These are phyloP conservation scores for Naematelia aurantialba DNA, from an alignment of 768 basidiomycete species.

Conservation along the genomic window DNA sequence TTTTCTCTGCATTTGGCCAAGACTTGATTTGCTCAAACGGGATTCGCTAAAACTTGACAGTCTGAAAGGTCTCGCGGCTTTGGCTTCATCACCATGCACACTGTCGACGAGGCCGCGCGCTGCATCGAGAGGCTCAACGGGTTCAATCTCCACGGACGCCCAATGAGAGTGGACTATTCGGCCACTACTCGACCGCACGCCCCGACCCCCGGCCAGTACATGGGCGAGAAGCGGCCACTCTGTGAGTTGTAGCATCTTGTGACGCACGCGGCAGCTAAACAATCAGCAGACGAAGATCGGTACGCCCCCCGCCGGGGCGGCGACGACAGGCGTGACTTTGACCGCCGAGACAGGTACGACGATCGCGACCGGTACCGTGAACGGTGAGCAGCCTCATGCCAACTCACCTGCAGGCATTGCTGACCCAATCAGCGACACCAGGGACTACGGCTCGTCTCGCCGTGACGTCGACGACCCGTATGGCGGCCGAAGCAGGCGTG, in stretches of 20 bases:
- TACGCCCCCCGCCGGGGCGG: constrained; percentile 17
- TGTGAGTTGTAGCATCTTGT: constrained; percentile 16
- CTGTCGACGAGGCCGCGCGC: constrained; percentile 77
- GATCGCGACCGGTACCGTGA: constrained; percentile 28
- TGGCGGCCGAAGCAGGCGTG: constrained; percentile 35
- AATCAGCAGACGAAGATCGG: constrained; percentile 21
- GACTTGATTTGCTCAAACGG: too few species aligned
- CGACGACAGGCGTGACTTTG: constrained; percentile 33
- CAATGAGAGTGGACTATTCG: constrained; percentile 94
- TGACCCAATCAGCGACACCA: constrained; percentile 5
- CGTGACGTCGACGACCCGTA: constrained; percentile 40
- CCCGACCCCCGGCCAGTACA: constrained; percentile 96
- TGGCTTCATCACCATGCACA: constrained; percentile 92
- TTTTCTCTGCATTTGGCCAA: too few species aligned
- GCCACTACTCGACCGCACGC: constrained; percentile 90
- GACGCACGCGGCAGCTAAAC: not conserved
- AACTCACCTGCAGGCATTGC: not conserved
- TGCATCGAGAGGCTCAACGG: constrained; percentile 92
- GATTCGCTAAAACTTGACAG: constrained; percentile 46
- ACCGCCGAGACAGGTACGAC: constrained; percentile 29
- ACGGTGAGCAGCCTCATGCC: constrained; percentile 6
- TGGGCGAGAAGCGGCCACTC: constrained; percentile 63
- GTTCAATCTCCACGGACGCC: constrained; percentile 85
- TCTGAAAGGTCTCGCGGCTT: constrained; percentile 96
- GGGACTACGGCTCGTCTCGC: constrained; percentile 13